These are phyloP conservation scores for Rutstroemia sydowiana DNA, from an alignment of 2,329 filamentous ascomycete genomes.

Conservation along the genomic window DNA sequence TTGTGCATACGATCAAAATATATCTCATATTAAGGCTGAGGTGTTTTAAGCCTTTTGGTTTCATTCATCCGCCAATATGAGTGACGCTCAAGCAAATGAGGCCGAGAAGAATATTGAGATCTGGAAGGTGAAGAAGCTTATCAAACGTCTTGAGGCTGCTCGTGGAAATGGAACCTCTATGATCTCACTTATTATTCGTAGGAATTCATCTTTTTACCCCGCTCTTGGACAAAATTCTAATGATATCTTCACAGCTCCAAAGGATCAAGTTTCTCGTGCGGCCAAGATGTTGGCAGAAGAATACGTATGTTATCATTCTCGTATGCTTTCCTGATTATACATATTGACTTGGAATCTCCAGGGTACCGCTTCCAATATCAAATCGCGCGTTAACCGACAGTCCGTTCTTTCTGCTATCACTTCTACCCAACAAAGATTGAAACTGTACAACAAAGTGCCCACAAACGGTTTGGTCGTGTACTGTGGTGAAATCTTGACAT, in stretches of 20 bases:
- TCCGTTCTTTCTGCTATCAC: conserved; percentile 98
- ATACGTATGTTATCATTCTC: conserved; percentile 54
- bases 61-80: conserved; percentile 56
- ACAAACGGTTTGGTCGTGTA: conserved; percentile 97
- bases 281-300: conserved; percentile 99
- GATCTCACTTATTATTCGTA: conserved; percentile 99
- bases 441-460: conserved; percentile 98
- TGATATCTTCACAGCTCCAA: conserved; percentile 58
- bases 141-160: conserved; percentile 95
- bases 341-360: conserved; percentile 37
- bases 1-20: conserved; percentile 3
- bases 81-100: conserved; percentile 78
- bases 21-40: neutral
- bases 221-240: conserved; percentile 3
- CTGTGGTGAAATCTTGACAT: conserved; percentile 99
- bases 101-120: conserved; percentile 95
- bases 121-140: conserved; percentile 99
- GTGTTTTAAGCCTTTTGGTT: conserved; percentile 4
- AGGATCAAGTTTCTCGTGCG: conserved; percentile 92
- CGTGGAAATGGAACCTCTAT: conserved; percentile 98
- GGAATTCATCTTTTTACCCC: conserved; percentile 7
- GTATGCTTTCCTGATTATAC: conserved; percentile 7
- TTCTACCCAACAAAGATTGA: conserved; percentile 96
- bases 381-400: conserved; percentile 97
- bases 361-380: conserved; percentile 99